Percentiles rank a stretch among this genome's conserved stretches.
Evolutionary conservation across 805 yeast genomes (phyloP).

Genomic region (Candida krabiensis): DNA sequence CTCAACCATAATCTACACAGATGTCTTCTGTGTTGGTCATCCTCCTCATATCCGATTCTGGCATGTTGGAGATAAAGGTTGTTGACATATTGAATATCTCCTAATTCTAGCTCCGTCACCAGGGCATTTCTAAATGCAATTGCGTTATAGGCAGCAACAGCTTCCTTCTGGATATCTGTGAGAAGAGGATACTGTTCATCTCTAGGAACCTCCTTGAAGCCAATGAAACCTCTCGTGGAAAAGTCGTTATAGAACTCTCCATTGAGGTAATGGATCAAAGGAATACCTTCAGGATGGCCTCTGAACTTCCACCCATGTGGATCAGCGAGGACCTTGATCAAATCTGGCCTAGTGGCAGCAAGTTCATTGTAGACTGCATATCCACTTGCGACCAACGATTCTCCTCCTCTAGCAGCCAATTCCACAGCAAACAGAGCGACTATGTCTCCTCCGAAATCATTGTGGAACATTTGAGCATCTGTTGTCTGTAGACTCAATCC

Average conservation of each 20-base stretch:
- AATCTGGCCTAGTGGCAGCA: slow-evolving; percentile 2
- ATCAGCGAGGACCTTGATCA: slow-evolving; percentile 1
- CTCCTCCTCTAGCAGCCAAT: slow-evolving; percentile 2
- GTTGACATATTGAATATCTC: slow-evolving; percentile 3
- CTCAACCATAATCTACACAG: slow-evolving; percentile 4
- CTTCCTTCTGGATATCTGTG: slow-evolving; percentile 1
- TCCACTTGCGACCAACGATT: slow-evolving; percentile 3
- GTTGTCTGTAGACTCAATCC: slow-evolving; percentile 3
- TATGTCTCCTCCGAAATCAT: slow-evolving; percentile 3
- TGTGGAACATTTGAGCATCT: slow-evolving; percentile 5
- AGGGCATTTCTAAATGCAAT: background rate
- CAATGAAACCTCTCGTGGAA: slow-evolving; percentile 2
- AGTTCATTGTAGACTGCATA: slow-evolving; percentile 1
- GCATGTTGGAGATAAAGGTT: slow-evolving; percentile 4
- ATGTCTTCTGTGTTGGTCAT: slow-evolving; percentile 3
- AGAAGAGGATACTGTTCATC: slow-evolving; percentile 1
- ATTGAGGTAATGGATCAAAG: slow-evolving; percentile 1
- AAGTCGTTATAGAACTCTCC: slow-evolving; percentile 2
- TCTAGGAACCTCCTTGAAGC: slow-evolving; percentile 3
- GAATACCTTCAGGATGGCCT: slow-evolving; percentile 2
- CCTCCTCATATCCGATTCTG: slow-evolving; percentile 4
- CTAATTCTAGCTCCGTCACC: slow-evolving; percentile 1
- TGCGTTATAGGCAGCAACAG: slow-evolving; percentile 2
- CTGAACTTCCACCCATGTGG: slow-evolving; percentile 3
- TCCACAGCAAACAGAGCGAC: slow-evolving; percentile 3